A percentile compares a stretch with the other conserved stretches of the same genome.
These are phyloP conservation scores for Funneliformis geosporum DNA, from an alignment of 192 early-diverging fungal genomes.

Conservation along the genomic window DNA sequence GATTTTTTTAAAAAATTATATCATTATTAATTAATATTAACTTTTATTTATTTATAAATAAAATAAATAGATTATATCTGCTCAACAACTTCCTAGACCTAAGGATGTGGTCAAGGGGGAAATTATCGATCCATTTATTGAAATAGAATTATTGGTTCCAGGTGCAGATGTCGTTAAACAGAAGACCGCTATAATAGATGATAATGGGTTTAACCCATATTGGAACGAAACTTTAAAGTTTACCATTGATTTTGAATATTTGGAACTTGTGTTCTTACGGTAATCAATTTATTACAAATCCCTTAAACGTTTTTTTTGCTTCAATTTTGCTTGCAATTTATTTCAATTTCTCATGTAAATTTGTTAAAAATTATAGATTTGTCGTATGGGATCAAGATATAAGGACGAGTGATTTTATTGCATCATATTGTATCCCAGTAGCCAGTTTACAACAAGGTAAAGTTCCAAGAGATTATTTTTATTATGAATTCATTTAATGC, in stretches of 20 bases:
- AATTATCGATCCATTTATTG: slow-evolving; percentile 62
- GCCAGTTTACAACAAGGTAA: slow-evolving; percentile 41
- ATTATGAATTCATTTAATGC: neutral
- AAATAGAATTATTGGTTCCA: slow-evolving; percentile 56
- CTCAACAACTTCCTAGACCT: slow-evolving; percentile 67
- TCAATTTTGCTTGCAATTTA: neutral
- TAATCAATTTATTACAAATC: neutral
- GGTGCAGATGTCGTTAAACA: slow-evolving; percentile 45
- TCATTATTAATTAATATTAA: neutral
- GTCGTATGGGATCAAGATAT: slow-evolving; percentile 46
- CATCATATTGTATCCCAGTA: slow-evolving; percentile 47
- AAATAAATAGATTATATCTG: slow-evolving; percentile 58
- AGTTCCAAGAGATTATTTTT: neutral
- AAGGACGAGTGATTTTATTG: slow-evolving; percentile 45
- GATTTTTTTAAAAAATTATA: neutral
- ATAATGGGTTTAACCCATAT: slow-evolving; percentile 57
- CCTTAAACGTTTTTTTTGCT: neutral
- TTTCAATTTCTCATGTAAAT: neutral
- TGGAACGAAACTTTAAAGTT: slow-evolving; percentile 46
- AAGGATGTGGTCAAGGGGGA: slow-evolving; percentile 53
- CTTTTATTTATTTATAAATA: neutral
- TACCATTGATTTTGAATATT: slow-evolving; percentile 44
- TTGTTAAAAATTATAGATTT: slow-evolving; percentile 28
- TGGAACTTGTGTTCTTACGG: slow-evolving; percentile 45
- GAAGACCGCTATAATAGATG: slow-evolving; percentile 53